Conservation (phyloP, 2,329 filamentous ascomycete species). For the Sporothrix sp. region DNA sequence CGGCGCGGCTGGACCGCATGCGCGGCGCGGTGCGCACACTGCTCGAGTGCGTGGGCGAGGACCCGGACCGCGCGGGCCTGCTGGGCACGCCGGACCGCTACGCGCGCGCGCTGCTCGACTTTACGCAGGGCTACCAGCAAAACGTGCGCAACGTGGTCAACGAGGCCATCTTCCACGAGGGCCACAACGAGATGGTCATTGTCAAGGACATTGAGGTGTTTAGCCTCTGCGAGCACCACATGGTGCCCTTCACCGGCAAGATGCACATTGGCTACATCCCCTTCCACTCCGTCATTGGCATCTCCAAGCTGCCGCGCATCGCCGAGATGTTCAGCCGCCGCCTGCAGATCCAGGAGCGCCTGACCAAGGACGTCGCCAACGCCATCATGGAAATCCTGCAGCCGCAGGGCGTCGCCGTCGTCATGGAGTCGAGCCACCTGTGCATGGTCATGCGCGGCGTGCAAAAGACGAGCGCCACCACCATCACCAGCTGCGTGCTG, state of each 20-base stretch:
- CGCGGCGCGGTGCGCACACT: constrained; percentile 54
- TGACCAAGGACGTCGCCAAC: constrained; percentile 92
- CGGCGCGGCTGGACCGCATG: constrained; percentile 46
- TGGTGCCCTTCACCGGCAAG: constrained; percentile 95
- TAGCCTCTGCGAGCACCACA: constrained; percentile 90
- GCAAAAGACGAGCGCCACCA: constrained; percentile 76
- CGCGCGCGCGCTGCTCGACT: constrained; percentile 88
- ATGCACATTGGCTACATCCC: constrained; percentile 99
- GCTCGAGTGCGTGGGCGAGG: constrained; percentile 59
- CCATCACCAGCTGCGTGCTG: constrained; percentile 95
- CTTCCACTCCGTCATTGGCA: constrained; percentile 78
- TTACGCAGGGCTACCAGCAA: constrained; percentile 95
- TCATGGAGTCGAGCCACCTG: constrained; percentile 93
- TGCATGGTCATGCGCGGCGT: constrained; percentile 99
- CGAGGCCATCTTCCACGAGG: constrained; percentile 87
- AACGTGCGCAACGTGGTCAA: constrained; percentile 90
- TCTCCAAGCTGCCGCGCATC: constrained; percentile 91
- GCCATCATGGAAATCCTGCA: constrained; percentile 88
- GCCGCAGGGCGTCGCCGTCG: constrained; percentile 89
- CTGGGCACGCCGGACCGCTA: constrained; percentile 71
- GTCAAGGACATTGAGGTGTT: constrained; percentile 96
- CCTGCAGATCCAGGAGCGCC: constrained; percentile 88
- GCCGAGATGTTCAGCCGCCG: constrained; percentile 94
- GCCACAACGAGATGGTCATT: constrained; percentile 94
- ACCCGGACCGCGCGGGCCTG: constrained; percentile 55